Evolutionary conservation across 2,329 filamentous ascomycete genomes (phyloP).

Genomic region (Cladosporium sphaerospermum): DNA sequence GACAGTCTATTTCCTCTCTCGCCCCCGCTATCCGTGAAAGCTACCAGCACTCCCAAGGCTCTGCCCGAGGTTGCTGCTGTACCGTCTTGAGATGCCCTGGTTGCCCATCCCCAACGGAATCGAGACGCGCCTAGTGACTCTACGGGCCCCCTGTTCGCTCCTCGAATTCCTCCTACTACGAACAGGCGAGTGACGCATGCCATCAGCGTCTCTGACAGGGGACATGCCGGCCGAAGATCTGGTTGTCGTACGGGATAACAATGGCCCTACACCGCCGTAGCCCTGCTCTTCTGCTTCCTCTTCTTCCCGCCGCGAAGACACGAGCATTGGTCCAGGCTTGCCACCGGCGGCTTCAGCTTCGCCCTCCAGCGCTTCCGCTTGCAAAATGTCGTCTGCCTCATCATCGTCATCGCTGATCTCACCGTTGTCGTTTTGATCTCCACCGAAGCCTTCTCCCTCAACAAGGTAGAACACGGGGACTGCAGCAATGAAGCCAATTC

Average conservation of each 20-base stretch:
- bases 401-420: conserved; percentile 33
- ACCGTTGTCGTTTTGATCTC: conserved; percentile 30
- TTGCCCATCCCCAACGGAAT: conserved; percentile 42
- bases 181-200: conserved; percentile 11
- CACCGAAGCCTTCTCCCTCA: conserved; percentile 62
- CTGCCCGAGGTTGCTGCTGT: conserved; percentile 42
- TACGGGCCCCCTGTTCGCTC: conserved; percentile 12
- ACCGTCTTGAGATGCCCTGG: conserved; percentile 36
- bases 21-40: conserved; percentile 16
- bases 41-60: conserved; percentile 28
- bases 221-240: conserved; percentile 22
- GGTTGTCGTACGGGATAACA: conserved; percentile 31
- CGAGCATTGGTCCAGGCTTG: conserved; percentile 14
- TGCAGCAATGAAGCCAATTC: conserved; percentile 57
- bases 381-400: conserved; percentile 18
- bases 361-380: conserved; percentile 17
- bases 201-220: conserved; percentile 19
- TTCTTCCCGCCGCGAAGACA: neutral
- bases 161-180: conserved; percentile 23
- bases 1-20: too few relatives aligned
- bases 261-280: conserved; percentile 32
- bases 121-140: conserved; percentile 34
- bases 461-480: conserved; percentile 69
- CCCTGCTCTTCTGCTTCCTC: conserved; percentile 31
- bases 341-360: conserved; percentile 19